Percentiles rank a stretch among this genome's conserved stretches.
phyloP scores from a whole-genome alignment of 1,284 basidiomycete species.

The Apiotrichum porosum region DNA sequence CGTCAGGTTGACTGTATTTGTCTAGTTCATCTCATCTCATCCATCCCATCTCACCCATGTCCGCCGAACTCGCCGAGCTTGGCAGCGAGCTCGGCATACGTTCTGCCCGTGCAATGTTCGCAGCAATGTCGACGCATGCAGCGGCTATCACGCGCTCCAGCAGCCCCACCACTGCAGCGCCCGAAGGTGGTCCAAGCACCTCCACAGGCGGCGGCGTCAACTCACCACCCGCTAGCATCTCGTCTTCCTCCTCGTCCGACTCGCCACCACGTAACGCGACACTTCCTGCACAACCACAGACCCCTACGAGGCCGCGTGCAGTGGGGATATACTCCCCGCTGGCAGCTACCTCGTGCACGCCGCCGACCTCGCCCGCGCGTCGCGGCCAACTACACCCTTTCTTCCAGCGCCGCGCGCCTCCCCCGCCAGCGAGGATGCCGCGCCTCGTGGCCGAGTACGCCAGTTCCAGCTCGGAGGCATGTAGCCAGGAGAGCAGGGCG shows the following conservation, averaged over 20 bases:
- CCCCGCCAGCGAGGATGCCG: constrained; percentile 1
- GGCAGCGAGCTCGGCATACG: constrained; percentile 1
- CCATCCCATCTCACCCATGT: too few relatives aligned
- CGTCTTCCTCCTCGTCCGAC: neutral
- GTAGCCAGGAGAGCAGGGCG: neutral
- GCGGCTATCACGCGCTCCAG: constrained; percentile 14
- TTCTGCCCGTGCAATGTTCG: constrained; percentile 1
- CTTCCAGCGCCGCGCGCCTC: constrained; percentile 2
- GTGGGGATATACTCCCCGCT: constrained; percentile 5
- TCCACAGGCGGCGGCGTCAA: too few relatives aligned
- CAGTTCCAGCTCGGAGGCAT: too few relatives aligned
- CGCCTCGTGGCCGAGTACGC: constrained; percentile 3
- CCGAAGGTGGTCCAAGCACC: too few relatives aligned
- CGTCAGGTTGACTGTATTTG: too few relatives aligned
- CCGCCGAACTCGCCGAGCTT: constrained; percentile 1
- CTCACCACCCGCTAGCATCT: constrained; percentile 2
- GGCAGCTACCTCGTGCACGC: constrained; percentile 23
- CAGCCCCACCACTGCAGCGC: constrained; percentile 4
- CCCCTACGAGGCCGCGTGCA: constrained; percentile 1
- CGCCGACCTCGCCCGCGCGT: constrained; percentile 8
- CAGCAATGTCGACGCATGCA: constrained; percentile 21
- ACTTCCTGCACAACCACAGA: constrained; percentile 14
- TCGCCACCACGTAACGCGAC: neutral
- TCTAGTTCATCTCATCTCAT: too few relatives aligned
- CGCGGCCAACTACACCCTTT: neutral